Percentiles rank a stretch among this genome's conserved stretches.
Evolutionary conservation across 2,329 filamentous ascomycete genomes (phyloP).

Genomic region (Chaetomium sp.): DNA sequence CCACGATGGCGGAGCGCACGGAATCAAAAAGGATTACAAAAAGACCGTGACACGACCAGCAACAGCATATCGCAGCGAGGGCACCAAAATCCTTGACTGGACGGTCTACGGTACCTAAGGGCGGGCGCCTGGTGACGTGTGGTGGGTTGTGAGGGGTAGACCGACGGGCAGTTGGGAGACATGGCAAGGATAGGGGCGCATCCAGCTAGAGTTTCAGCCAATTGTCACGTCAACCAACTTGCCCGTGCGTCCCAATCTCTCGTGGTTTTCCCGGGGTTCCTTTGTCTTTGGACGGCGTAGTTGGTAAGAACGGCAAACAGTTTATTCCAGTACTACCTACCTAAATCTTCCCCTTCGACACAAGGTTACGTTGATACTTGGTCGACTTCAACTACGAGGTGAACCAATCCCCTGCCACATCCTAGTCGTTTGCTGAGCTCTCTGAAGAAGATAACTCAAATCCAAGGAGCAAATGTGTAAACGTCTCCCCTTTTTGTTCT

Average conservation of each 20-base stretch:
- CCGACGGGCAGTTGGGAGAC: slow-evolving; percentile 19
- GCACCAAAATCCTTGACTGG: slow-evolving; percentile 16
- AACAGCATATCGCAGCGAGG: slow-evolving; percentile 26
- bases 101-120: slow-evolving; percentile 20
- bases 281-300: slow-evolving; percentile 29
- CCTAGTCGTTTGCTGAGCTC: no score
- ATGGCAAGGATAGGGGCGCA: slow-evolving; percentile 18
- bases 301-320: not conserved
- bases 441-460: no score
- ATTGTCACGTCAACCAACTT: slow-evolving; percentile 24
- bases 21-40: slow-evolving; percentile 40
- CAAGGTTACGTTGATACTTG: no score
- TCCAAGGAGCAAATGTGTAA: no score
- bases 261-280: slow-evolving; percentile 39
- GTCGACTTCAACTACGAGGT: no score
- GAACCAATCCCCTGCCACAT: no score
- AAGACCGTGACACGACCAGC: slow-evolving; percentile 35
- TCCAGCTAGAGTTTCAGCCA: slow-evolving; percentile 27
- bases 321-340: no score
- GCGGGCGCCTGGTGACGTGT: slow-evolving; percentile 15
- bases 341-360: no score
- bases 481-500: no score
- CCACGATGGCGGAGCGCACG: slow-evolving; percentile 41
- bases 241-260: slow-evolving; percentile 34
- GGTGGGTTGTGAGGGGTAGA: slow-evolving; percentile 17